Evolutionary conservation across 768 basidiomycete genomes (phyloP).

Genomic region (Daedaleopsis nitida): DNA sequence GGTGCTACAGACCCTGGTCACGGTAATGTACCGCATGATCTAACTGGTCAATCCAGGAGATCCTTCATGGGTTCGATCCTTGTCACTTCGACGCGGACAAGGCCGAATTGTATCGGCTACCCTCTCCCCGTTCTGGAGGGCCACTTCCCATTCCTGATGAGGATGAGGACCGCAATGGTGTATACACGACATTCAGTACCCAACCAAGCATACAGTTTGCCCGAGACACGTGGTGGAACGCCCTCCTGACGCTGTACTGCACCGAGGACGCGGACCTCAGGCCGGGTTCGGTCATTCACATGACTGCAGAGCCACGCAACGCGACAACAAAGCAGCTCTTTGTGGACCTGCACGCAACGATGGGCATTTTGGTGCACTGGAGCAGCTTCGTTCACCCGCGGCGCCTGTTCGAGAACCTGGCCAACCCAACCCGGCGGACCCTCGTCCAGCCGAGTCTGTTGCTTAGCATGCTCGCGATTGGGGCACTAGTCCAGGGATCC

Average conservation of each 20-base stretch:
- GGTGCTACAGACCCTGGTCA: no score
- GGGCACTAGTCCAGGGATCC: slow-evolving; percentile 69
- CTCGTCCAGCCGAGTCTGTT: slow-evolving; percentile 69
- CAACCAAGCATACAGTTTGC: slow-evolving; percentile 67
- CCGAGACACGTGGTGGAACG: slow-evolving; percentile 80
- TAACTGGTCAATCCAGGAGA: no score
- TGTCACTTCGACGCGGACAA: no score
- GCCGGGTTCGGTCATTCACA: neutral
- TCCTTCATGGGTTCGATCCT: no score
- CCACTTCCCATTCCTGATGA: neutral
- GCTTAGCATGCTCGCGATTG: slow-evolving; percentile 59
- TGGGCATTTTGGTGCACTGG: slow-evolving; percentile 67
- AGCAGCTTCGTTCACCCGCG: slow-evolving; percentile 75
- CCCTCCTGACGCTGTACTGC: slow-evolving; percentile 56
- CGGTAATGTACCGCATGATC: no score
- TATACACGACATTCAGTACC: slow-evolving; percentile 16
- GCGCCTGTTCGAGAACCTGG: slow-evolving; percentile 60
- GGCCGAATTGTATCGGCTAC: no score
- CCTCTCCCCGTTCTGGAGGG: neutral
- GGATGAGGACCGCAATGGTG: neutral
- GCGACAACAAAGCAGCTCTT: slow-evolving; percentile 46
- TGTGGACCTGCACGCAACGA: slow-evolving; percentile 62
- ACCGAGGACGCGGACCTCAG: slow-evolving; percentile 5
- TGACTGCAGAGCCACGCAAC: slow-evolving; percentile 41
- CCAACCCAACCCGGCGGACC: slow-evolving; percentile 51